These are phyloP conservation scores for Megacollybia marginata DNA, from an alignment of 768 basidiomycete species.

Conservation along the genomic window DNA sequence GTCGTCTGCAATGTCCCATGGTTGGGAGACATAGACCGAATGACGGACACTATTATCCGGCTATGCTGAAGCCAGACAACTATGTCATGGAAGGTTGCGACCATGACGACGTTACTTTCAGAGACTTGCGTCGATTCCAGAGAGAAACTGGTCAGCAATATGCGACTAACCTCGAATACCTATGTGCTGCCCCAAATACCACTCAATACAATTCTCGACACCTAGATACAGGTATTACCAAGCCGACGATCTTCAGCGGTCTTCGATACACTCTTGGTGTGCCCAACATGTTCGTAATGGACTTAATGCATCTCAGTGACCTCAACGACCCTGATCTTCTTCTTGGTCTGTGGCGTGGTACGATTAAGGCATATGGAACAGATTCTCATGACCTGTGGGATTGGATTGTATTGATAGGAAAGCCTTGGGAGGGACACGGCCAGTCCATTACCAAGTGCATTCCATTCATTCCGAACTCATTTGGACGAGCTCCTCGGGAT, in stretches of 20 bases:
- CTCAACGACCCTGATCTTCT: slow-evolving; percentile 23
- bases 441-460: slow-evolving; percentile 11
- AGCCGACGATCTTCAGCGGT: slow-evolving; percentile 28
- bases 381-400: slow-evolving; percentile 12
- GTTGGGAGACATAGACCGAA: too few species aligned
- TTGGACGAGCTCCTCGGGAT: slow-evolving; percentile 22
- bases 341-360: slow-evolving; percentile 15
- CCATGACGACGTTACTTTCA: too few species aligned
- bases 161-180: not conserved
- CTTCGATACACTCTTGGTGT: slow-evolving; percentile 14
- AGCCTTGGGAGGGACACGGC: slow-evolving; percentile 6
- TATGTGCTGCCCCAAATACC: not conserved
- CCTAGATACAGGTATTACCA: slow-evolving; percentile 25
- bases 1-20: too few species aligned
- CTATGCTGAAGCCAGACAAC: too few species aligned
- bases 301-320: slow-evolving; percentile 17
- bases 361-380: slow-evolving; percentile 8
- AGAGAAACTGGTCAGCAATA: too few species aligned
- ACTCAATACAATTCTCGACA: slow-evolving; percentile 18
- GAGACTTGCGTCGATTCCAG: too few species aligned
- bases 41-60: too few species aligned
- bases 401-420: slow-evolving; percentile 11
- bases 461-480: slow-evolving; percentile 15
- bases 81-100: too few species aligned
- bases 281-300: slow-evolving; percentile 8